Evolutionary conservation across 768 basidiomycete species (phyloP).

Genomic region (Panellus pusillus): DNA sequence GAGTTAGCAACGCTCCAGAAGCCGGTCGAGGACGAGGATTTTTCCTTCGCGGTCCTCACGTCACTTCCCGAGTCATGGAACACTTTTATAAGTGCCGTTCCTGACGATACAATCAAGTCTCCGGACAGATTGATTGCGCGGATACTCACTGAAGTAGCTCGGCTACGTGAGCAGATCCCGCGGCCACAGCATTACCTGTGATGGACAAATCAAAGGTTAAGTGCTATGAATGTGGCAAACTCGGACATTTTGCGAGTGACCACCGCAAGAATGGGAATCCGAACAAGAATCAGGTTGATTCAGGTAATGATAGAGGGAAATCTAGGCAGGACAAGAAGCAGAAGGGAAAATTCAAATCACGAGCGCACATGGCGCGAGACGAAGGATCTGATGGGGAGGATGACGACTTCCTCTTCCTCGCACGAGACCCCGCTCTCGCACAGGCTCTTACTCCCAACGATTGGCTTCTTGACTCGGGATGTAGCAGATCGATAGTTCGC

Average conservation of each 20-base stretch:
- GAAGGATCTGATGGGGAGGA: background rate
- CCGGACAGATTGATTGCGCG: background rate
- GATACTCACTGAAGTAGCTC: background rate
- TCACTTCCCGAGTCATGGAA: conserved; percentile 4
- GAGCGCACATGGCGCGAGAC: background rate
- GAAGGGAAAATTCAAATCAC: background rate
- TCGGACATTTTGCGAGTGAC: background rate
- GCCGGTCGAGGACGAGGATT: conserved; percentile 24
- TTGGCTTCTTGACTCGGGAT: conserved; percentile 17
- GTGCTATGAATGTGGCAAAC: background rate
- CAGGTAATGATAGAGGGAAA: background rate
- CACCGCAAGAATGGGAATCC: background rate
- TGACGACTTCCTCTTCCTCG: conserved; percentile 7
- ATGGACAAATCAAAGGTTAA: background rate
- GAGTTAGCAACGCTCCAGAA: conserved; percentile 19
- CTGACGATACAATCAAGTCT: background rate
- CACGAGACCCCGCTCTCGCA: background rate
- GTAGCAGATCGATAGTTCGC: conserved; percentile 6
- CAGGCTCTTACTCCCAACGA: background rate
- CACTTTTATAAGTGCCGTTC: background rate
- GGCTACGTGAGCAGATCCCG: background rate
- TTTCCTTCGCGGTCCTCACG: conserved; percentile 23
- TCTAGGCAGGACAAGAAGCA: background rate
- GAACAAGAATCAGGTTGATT: background rate
- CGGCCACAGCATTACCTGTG: background rate